Evolutionary conservation across 257 asterid genomes (phyloP).

Genomic region (Orobanche coerulescens): DNA sequence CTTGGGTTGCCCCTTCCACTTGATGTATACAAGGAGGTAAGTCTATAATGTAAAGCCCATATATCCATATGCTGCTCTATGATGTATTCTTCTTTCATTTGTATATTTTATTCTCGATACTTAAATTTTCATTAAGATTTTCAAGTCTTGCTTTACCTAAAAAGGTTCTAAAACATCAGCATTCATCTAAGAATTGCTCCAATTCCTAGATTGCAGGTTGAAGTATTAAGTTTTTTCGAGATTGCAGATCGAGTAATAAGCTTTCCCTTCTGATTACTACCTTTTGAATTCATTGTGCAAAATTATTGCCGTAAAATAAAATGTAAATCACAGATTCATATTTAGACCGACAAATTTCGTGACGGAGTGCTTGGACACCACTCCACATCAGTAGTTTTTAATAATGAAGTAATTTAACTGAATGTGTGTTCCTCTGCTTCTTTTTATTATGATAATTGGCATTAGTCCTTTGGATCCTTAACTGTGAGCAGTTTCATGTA

Average conservation of each 20-base stretch:
- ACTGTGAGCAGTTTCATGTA: neutral
- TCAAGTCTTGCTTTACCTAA: neutral
- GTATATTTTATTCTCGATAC: neutral
- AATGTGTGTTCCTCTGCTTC: neutral
- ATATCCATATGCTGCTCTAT: neutral
- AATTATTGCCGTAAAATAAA: neutral
- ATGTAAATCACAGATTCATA: neutral
- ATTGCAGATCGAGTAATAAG: conserved; percentile 1
- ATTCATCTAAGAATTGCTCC: neutral
- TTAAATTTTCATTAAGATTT: neutral
- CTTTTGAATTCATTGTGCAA: conserved; percentile 1
- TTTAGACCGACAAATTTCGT: neutral
- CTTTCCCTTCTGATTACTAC: neutral
- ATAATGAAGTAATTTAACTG: neutral
- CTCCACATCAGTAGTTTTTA: neutral
- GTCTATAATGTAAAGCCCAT: neutral
- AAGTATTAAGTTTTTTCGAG: too few relatives aligned
- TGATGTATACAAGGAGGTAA: conserved; percentile 92
- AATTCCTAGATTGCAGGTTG: neutral
- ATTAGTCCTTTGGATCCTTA: neutral
- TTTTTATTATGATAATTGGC: neutral
- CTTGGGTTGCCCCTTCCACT: conserved; percentile 74
- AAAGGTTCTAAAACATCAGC: conserved; percentile 1
- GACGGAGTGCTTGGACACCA: neutral
- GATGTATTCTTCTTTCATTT: neutral